These are phyloP conservation scores for Phytophthora multivora DNA, from an alignment of 352 stramenopile genomes.

Conservation along the genomic window DNA sequence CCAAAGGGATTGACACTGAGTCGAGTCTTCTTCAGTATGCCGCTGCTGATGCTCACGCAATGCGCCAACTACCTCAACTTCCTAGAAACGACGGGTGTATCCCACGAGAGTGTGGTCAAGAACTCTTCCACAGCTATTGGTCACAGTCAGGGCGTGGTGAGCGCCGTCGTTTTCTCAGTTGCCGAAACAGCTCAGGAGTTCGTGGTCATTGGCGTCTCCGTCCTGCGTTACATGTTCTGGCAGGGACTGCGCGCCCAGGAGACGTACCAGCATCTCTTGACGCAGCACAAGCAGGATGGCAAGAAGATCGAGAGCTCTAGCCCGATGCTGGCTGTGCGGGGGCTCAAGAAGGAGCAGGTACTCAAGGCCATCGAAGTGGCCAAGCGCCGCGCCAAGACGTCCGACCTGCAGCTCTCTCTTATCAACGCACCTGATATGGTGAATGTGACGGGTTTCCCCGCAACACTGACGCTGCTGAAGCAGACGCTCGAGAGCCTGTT, in stretches of 20 bases:
- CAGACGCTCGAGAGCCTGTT: slow-evolving; percentile 52
- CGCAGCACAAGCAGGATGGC: slow-evolving; percentile 35
- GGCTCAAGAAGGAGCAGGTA: slow-evolving; percentile 60
- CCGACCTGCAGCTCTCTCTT: slow-evolving; percentile 75
- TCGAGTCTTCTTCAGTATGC: slow-evolving; percentile 76
- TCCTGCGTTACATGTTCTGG: slow-evolving; percentile 85
- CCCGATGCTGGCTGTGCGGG: slow-evolving; percentile 77
- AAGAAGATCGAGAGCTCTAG: slow-evolving; percentile 41
- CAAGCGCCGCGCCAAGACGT: slow-evolving; percentile 45
- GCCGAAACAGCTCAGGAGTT: slow-evolving; percentile 63
- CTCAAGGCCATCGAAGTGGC: slow-evolving; percentile 55
- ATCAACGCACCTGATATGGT: slow-evolving; percentile 66
- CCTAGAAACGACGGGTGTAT: slow-evolving; percentile 51
- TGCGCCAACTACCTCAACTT: slow-evolving; percentile 80
- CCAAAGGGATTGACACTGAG: slow-evolving; percentile 23
- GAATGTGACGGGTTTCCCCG: slow-evolving; percentile 72
- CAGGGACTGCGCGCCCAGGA: slow-evolving; percentile 80
- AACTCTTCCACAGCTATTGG: slow-evolving; percentile 52
- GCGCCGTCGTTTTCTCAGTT: slow-evolving; percentile 65
- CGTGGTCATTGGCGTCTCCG: slow-evolving; percentile 40
- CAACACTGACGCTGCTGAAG: slow-evolving; percentile 60
- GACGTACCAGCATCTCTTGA: slow-evolving; percentile 38
- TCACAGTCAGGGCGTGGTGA: slow-evolving; percentile 84
- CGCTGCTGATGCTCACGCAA: slow-evolving; percentile 78
- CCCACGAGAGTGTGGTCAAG: slow-evolving; percentile 63